These are phyloP conservation scores for Caryopteris hybrid DNA, from an alignment of 305 asterid species.

Conservation along the genomic window DNA sequence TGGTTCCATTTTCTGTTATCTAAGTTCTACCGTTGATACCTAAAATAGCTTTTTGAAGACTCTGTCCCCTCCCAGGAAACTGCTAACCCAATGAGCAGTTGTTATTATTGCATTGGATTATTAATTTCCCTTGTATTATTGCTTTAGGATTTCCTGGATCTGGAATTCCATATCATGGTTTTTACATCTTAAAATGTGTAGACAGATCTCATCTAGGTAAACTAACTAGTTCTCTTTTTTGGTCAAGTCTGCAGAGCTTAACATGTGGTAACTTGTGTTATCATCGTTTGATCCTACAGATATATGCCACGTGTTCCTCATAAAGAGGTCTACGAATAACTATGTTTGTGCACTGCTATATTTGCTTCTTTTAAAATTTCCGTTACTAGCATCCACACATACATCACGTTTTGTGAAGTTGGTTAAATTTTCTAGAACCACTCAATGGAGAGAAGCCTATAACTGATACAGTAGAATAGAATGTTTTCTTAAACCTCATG, in stretches of 20 bases:
- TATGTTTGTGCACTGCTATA: neutral
- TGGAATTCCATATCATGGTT: neutral
- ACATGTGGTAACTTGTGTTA: conserved; percentile 2
- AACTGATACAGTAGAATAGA: neutral
- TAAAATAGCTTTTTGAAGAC: neutral
- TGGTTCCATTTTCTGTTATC: conserved; percentile 9
- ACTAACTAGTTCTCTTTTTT: neutral
- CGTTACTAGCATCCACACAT: neutral
- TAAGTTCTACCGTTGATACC: conserved; percentile 3
- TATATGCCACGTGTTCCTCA: neutral
- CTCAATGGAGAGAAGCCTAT: neutral
- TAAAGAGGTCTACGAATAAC: neutral
- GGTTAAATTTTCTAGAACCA: neutral
- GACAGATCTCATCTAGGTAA: neutral
- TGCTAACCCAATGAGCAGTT: neutral
- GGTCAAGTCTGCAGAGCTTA: neutral
- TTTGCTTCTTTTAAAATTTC: neutral
- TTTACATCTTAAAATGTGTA: neutral
- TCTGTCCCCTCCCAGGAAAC: neutral
- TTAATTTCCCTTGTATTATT: no score
- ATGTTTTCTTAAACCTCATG: neutral
- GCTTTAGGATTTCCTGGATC: no score
- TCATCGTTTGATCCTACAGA: neutral
- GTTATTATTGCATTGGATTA: neutral
- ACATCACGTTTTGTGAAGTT: neutral